Base-by-base conservation (phyloP, 2,329 filamentous ascomycete genomes). In the Penicillium occitanis region DNA sequence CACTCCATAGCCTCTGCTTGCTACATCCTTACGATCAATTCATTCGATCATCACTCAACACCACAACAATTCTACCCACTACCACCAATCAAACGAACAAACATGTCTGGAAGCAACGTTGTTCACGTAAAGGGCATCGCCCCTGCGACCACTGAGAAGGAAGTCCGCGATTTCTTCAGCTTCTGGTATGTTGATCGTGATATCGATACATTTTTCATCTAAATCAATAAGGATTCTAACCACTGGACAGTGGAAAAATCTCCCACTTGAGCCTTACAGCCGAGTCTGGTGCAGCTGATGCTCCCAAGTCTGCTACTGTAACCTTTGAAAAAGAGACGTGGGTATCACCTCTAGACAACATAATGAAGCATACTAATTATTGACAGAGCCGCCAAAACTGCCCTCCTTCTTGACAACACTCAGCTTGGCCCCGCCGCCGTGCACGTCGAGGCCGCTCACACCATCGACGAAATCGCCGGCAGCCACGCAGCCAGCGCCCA, bases 151-250 rank as follows among this genome's bases (percentile, higher is more conserved):
- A 88, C 87, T 71, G 93, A 99, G 81, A 90, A 93, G 82, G 93
- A 98, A 81, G 89, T 99, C 73, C 88, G 88, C 76, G 93, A 97
- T 77, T 99, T 99, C 86, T 99, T 99, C 85, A 95, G 91, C 84
- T 98, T 98, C 80, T 89, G 87, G 92, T 94, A 85, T 77, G 87
- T 37, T 64, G 40, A 46, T 63, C 8, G 13, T 40, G 53, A 37
- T 55, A 37, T 57, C n/a, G 30, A 51, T n/a, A 17, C 33, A 57
- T 37, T 25, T n/a, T 37, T 57, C 3, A 28, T 28, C 14, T 50
- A 28, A 13, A 7, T 50, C 22, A 14, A 17, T 17, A 25, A 3
- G 14, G 11, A 35, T 42, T 30, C 37, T 71, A 67, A 55, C 30
- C 13, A 22, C 7, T 42, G 14, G 2, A 57, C 76, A 95, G 92